Evolutionary conservation across 805 yeast genomes (phyloP), one percentile per base, ranked within the genome.

Genomic region (Kuraishia ogatae): DNA sequence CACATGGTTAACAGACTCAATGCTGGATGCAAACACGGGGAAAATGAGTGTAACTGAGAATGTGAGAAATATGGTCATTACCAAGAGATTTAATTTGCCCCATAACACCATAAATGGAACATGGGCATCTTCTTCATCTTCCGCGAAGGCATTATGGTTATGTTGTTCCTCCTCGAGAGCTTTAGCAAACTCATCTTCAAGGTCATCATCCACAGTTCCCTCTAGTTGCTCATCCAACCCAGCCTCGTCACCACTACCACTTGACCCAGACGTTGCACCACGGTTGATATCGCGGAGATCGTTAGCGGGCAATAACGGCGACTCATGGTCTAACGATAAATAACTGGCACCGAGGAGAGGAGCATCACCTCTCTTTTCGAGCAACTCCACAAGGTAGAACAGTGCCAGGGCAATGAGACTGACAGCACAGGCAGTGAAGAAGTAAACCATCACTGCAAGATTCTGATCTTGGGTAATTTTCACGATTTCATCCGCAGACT

Each of bases 1-100:
- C 51, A 68, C 70, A 4, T 52, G 56, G 59, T 77, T 72, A 2
- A 72, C 78, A 2, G 89, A 84, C 50, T 78, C 75, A 10, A 84
- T 82, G 17, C 75, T 75, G 8, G 92, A 81, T 8, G 97, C 97
- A 77, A 90, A 93, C 1, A 92, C 93, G 0, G 99, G 97, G 73
- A 91, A 93, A 19, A 82, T 71, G 56, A 93, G 74, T 0, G 97
- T 87, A 23, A 87, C 76, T 8, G 84, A 72, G 65, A 93, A 91
- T 0, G 90, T 83, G 50, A 84, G 64, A 62, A 90, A 84, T 20
- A 93, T 88, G 1, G 96, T 76, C 57, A 79, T 64, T 1, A 83
- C 91, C 39, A 91, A 81, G 55, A 70, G 76, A 58, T 81, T 77
- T 53, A 93, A 73, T 61, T 87, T 86, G 1, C 70, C 56, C 80